Evolutionary conservation across 108 stramenopile species (phyloP).

Genomic region (Nannochloropsis gaditana): DNA sequence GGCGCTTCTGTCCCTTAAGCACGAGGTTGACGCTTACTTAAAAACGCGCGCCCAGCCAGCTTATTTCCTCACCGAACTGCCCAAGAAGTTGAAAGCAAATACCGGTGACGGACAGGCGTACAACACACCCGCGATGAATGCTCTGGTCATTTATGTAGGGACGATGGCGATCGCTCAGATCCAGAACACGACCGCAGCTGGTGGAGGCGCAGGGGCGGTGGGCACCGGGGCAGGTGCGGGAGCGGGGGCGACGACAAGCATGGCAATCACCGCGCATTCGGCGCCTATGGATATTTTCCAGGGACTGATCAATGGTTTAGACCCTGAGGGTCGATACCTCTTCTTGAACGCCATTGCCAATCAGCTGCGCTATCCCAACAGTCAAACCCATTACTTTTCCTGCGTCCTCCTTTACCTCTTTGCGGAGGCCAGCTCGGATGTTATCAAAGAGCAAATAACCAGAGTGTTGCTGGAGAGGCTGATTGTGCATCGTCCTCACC

Average conservation of each 20-base stretch:
- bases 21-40: slow-evolving; percentile 81
- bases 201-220: not conserved
- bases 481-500: slow-evolving; percentile 97
- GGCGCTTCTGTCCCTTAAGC: slow-evolving; percentile 59
- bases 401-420: slow-evolving; percentile 94
- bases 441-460: slow-evolving; percentile 96
- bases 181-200: not conserved
- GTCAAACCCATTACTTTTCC: slow-evolving; percentile 98
- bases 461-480: slow-evolving; percentile 94
- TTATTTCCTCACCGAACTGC: slow-evolving; percentile 69
- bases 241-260: not conserved
- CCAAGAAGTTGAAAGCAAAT: slow-evolving; percentile 56
- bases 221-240: not conserved
- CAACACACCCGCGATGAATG: slow-evolving; percentile 79
- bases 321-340: slow-evolving; percentile 86
- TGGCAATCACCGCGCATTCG: slow-evolving; percentile 44
- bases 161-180: slow-evolving; percentile 74
- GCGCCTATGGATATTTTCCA: slow-evolving; percentile 58
- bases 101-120: slow-evolving; percentile 52
- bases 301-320: slow-evolving; percentile 75
- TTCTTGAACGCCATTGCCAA: slow-evolving; percentile 96
- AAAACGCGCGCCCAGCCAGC: slow-evolving; percentile 68
- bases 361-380: slow-evolving; percentile 98
- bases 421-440: slow-evolving; percentile 80
- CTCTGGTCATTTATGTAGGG: slow-evolving; percentile 90